Evolutionary conservation across 1,284 basidiomycete species (phyloP), one percentile per base, ranked within the genome.

Genomic region (Entoloma clypeatum): DNA sequence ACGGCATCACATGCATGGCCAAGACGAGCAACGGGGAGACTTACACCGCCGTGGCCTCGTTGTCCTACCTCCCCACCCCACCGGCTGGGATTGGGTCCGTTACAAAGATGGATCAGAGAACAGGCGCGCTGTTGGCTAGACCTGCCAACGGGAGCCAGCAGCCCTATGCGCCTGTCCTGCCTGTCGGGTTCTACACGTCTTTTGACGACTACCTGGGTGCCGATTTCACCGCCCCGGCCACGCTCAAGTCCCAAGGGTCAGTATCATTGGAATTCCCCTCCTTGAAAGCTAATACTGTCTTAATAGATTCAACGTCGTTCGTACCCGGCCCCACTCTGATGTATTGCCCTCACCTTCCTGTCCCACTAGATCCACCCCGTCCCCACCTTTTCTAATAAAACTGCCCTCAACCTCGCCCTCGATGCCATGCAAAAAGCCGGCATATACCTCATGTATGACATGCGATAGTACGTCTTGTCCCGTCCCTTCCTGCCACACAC

Each of bases 381-480:
- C 7, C 83, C 86, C 0, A 61, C 72, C 0, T 86, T 77, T 45
- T 67, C 69, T 47, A 79, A 85, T 50, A 42, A 75, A 30, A 79
- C 78, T 0, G 68, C 68, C 0, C 61, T 86, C 0, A 68, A 75
- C 21, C 49, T 69, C 31, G 75, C 86, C 16, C 53, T 86, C 6
- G 78, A 86, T 53, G 67, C 72, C 31, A 86, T 88, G 80, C 75
- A 86, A 56, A 69, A 80, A 49, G 72, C 78, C 1, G 84, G 82
- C 0, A 53, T 89, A 7, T 87, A 81, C 54, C 66, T 85, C 34
- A 84, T 87, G 75, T 87, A 87, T 46, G 82, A 86, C 55, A 86
- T 87, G 82, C 70, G 82, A 46, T 65, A 50, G 83, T 83, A 48
- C 41, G 78, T 69, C 26, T n/a, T 37, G 4, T 11, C 14, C 17